These are phyloP conservation scores for Sarocladiaceae sp. DNA, from an alignment of 2,329 filamentous ascomycete species.

Conservation along the genomic window DNA sequence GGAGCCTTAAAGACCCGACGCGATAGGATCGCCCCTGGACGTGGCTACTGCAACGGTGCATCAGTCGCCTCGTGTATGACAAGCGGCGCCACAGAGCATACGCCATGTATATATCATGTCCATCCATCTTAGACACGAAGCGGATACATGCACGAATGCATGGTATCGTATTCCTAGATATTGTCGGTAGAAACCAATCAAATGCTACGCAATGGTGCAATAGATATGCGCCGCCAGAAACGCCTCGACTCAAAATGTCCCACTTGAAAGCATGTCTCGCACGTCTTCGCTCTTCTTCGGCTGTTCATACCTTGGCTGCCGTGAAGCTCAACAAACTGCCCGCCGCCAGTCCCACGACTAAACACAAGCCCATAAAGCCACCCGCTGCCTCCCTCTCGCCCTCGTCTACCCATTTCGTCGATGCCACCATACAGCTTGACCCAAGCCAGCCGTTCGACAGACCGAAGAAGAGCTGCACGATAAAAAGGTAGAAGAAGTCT, in stretches of 20 bases:
- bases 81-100: background rate
- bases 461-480: slow-evolving; percentile 81
- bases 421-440: slow-evolving; percentile 86
- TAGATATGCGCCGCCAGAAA: no score
- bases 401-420: slow-evolving; percentile 71
- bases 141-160: slow-evolving; percentile 2
- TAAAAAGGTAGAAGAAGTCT: slow-evolving; percentile 79
- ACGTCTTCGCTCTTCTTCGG: background rate
- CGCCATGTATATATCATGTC: background rate
- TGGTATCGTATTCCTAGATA: no score
- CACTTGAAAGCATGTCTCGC: no score
- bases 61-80: background rate
- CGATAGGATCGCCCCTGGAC: no score
- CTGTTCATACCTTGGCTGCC: slow-evolving; percentile 38
- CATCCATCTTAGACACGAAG: background rate
- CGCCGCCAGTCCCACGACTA: slow-evolving; percentile 74
- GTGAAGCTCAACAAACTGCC: slow-evolving; percentile 90
- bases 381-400: slow-evolving; percentile 83
- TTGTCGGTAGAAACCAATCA: background rate
- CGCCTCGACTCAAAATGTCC: no score
- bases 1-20: slow-evolving; percentile 4
- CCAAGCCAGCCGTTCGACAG: slow-evolving; percentile 82
- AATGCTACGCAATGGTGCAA: background rate
- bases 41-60: no score
- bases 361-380: slow-evolving; percentile 86